Conservation (phyloP, 2,329 filamentous ascomycete species). For the Talaromyces sp. region DNA sequence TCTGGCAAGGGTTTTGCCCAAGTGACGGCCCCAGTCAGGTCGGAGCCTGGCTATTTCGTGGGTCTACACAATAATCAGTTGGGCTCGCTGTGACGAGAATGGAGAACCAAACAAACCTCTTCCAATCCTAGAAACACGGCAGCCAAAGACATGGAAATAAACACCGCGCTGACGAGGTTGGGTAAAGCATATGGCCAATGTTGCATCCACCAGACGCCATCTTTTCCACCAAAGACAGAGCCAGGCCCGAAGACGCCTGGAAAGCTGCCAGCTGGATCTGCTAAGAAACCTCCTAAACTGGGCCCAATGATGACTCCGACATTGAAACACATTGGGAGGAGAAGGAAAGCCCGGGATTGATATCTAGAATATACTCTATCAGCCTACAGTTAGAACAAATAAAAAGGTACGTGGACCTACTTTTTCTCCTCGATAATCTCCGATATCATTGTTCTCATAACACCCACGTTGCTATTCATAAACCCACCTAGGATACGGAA, state of each 20-base stretch:
- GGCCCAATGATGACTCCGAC: constrained; percentile 59
- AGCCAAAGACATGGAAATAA: constrained; percentile 53
- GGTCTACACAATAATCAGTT: constrained; percentile 19
- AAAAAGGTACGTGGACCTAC: constrained; percentile 29
- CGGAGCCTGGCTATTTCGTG: constrained; percentile 35
- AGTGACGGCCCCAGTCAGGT: constrained; percentile 37
- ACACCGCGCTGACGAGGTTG: constrained; percentile 61
- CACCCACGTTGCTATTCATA: constrained; percentile 68
- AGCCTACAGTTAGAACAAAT: background rate
- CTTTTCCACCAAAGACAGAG: constrained; percentile 52
- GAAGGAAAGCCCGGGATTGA: constrained; percentile 52
- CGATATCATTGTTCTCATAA: constrained; percentile 70
- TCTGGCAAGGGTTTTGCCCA: constrained; percentile 32
- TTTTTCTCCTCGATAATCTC: constrained; percentile 69
- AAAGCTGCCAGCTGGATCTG: constrained; percentile 60
- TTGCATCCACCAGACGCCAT: constrained; percentile 60
- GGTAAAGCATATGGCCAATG: constrained; percentile 66
- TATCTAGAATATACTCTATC: constrained; percentile 23
- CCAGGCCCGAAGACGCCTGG: constrained; percentile 60
- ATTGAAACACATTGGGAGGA: constrained; percentile 67
- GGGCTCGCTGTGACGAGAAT: background rate
- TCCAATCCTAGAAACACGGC: constrained; percentile 62
- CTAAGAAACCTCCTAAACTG: constrained; percentile 61
- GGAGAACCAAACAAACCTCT: constrained; percentile 44
- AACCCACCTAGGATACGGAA: constrained; percentile 64